Conservation (phyloP, 495 filamentous ascomycete species). For the Penicillium egyptiacum region DNA sequence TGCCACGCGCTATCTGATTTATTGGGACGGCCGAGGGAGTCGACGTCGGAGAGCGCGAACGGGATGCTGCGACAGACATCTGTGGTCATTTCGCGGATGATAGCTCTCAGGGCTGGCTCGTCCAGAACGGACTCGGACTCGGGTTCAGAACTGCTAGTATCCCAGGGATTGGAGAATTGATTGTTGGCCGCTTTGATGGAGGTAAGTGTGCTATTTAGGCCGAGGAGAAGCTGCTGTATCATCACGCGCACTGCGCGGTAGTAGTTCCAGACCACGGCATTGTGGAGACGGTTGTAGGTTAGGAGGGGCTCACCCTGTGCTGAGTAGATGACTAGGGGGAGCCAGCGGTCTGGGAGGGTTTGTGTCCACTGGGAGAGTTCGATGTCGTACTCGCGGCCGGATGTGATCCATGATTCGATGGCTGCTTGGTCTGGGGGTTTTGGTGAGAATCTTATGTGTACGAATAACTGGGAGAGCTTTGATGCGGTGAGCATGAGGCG, state of each 20-base stretch:
- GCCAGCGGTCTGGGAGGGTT: conserved; percentile 38
- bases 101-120: conserved; percentile 14
- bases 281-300: conserved; percentile 35
- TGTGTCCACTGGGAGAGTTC: conserved; percentile 41
- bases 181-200: conserved; percentile 15
- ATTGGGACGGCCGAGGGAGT: conserved; percentile 34
- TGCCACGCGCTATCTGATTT: conserved; percentile 15
- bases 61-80: conserved; percentile 46
- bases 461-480: conserved; percentile 34
- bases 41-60: conserved; percentile 40
- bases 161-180: background rate
- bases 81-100: conserved; percentile 41
- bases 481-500: conserved; percentile 38
- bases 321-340: conserved; percentile 39
- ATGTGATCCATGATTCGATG: conserved; percentile 29
- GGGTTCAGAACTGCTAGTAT: background rate
- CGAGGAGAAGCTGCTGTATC: conserved; percentile 35
- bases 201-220: conserved; percentile 26
- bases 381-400: conserved; percentile 27
- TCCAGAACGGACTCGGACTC: conserved; percentile 4
- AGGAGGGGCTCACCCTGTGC: conserved; percentile 36
- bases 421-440: conserved; percentile 17
- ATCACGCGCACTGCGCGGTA: conserved; percentile 43
- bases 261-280: conserved; percentile 40
- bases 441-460: conserved; percentile 24